Conservation (phyloP, 768 basidiomycete species). For the Russula olivacea region DNA sequence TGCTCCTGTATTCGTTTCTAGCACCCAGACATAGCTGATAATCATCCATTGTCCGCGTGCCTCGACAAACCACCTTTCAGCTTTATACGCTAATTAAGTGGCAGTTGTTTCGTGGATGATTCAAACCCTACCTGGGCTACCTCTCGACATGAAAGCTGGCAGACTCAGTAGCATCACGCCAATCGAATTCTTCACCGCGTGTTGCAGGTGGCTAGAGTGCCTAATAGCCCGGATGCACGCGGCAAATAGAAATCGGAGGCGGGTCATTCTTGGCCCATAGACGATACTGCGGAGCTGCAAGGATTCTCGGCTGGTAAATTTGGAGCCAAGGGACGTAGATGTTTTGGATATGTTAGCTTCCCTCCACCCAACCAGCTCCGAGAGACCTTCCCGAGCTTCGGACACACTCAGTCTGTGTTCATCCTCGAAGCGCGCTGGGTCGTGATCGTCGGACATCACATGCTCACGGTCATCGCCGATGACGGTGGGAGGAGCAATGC, state of each 20-base stretch:
- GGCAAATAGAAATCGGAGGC: conserved; percentile 34
- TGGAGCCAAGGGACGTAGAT: neutral
- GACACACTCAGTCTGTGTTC: conserved; percentile 16
- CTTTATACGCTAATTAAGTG: conserved; percentile 26
- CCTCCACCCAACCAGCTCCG: conserved; percentile 13
- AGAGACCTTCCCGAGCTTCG: conserved; percentile 21
- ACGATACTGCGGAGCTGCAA: conserved; percentile 24
- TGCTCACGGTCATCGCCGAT: conserved; percentile 11
- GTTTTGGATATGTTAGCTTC: neutral
- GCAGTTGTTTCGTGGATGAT: neutral
- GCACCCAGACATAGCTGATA: conserved; percentile 46
- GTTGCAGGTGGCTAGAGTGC: conserved; percentile 41
- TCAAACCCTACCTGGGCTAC: conserved; percentile 31
- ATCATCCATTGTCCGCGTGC: conserved; percentile 47
- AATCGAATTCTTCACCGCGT: conserved; percentile 42
- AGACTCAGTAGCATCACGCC: conserved; percentile 40
- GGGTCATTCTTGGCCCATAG: conserved; percentile 28
- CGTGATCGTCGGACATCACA: conserved; percentile 7
- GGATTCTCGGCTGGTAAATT: conserved; percentile 24
- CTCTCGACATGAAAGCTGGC: conserved; percentile 39
- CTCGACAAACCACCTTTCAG: conserved; percentile 35
- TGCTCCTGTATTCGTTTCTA: conserved; percentile 48
- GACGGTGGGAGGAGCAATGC: conserved; percentile 18
- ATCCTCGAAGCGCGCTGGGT: conserved; percentile 7
- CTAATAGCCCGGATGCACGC: conserved; percentile 29